phyloP scores from a whole-genome alignment of 306 rosid genomes.

The Trifolium pratense region DNA sequence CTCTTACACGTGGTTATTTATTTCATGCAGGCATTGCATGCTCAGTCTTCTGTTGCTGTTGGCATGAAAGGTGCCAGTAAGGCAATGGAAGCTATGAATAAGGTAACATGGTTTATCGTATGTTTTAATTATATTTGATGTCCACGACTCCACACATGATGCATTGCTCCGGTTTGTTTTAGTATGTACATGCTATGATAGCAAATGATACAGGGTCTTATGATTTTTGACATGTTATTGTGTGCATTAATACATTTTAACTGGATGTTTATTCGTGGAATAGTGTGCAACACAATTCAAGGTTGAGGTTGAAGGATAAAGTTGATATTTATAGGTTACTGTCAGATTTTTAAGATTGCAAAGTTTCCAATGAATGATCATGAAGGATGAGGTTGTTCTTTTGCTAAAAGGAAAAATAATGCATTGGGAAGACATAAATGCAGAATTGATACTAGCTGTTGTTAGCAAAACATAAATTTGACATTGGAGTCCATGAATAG shows the following conservation, averaged over 20 bases:
- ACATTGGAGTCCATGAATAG: slow-evolving; percentile 10
- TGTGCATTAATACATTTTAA: neutral
- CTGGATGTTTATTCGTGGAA: slow-evolving; percentile 22
- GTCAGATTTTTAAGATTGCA: slow-evolving; percentile 10
- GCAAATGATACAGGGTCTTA: slow-evolving; percentile 11
- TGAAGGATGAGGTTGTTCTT: slow-evolving; percentile 16
- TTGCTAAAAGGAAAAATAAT: slow-evolving; percentile 15
- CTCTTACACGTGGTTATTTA: slow-evolving; percentile 20
- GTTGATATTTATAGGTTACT: slow-evolving; percentile 24
- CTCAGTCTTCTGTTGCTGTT: slow-evolving; percentile 88
- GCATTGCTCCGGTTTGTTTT: neutral
- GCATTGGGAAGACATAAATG: slow-evolving; percentile 23
- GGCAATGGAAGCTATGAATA: slow-evolving; percentile 89
- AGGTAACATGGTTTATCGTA: slow-evolving; percentile 53
- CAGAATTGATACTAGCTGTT: slow-evolving; percentile 10
- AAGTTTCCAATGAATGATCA: slow-evolving; percentile 31
- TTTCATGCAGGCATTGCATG: slow-evolving; percentile 82
- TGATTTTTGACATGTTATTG: neutral
- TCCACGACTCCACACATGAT: neutral
- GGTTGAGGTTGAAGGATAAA: slow-evolving; percentile 21
- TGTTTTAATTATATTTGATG: neutral
- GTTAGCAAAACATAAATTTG: slow-evolving; percentile 26
- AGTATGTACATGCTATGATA: neutral
- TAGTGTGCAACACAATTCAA: slow-evolving; percentile 22
- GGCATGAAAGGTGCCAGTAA: slow-evolving; percentile 92